Conservation (phyloP, 768 basidiomycete species). For the Tylopilus plumbeoviolaceoides region DNA sequence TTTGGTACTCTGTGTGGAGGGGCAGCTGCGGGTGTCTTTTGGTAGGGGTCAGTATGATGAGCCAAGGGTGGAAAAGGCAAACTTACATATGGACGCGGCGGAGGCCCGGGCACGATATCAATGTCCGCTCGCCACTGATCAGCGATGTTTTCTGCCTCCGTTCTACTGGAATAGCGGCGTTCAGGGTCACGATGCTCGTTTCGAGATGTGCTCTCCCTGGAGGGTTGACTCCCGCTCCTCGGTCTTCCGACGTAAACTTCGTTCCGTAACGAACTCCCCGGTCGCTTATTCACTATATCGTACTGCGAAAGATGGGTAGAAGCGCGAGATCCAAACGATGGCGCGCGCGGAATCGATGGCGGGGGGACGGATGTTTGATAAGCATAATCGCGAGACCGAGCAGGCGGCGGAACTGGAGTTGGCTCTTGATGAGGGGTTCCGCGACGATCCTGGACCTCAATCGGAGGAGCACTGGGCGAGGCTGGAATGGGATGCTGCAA, state of each 20-base stretch:
- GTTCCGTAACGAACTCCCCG: slow-evolving; percentile 24
- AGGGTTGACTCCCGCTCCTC: slow-evolving; percentile 24
- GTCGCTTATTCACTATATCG: slow-evolving; percentile 27
- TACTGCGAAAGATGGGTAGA: slow-evolving; percentile 32
- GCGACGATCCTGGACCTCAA: slow-evolving; percentile 13
- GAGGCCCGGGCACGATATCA: slow-evolving; percentile 17
- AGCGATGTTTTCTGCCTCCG: slow-evolving; percentile 23
- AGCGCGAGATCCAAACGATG: slow-evolving; percentile 25
- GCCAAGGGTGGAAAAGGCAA: not conserved
- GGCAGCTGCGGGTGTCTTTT: slow-evolving; percentile 17
- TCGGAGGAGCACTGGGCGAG: slow-evolving; percentile 12
- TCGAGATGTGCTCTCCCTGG: slow-evolving; percentile 15
- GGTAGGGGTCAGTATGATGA: slow-evolving; percentile 2
- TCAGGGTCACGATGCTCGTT: slow-evolving; percentile 16
- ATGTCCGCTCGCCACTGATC: slow-evolving; percentile 32
- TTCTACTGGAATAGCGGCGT: slow-evolving; percentile 16
- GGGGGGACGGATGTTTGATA: slow-evolving; percentile 17
- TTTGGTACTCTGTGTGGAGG: slow-evolving; percentile 10
- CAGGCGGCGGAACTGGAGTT: slow-evolving; percentile 19
- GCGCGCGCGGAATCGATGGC: slow-evolving; percentile 8
- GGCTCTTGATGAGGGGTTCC: slow-evolving; percentile 7
- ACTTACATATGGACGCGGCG: slow-evolving; percentile 22
- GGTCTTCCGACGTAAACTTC: slow-evolving; percentile 20
- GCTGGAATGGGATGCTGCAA: slow-evolving; percentile 11
- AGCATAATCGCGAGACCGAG: slow-evolving; percentile 29